Evolutionary conservation across 2,329 filamentous ascomycete species (phyloP), one percentile per base, ranked within the genome.

Genomic region (Fusarium sp.): DNA sequence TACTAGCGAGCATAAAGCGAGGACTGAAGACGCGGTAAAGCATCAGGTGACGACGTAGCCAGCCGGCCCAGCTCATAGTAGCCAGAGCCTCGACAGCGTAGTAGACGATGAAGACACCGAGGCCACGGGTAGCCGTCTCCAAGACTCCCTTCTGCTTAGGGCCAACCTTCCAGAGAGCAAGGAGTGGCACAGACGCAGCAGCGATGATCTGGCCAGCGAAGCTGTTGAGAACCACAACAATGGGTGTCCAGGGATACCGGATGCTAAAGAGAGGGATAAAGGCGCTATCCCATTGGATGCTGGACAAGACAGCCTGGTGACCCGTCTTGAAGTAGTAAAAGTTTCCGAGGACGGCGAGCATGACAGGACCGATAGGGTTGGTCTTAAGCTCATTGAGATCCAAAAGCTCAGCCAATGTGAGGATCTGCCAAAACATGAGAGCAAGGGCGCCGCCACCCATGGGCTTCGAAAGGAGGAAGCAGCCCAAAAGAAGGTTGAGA

Each of bases 311-410:
- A 14, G 95, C 95, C 80, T 98, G 95, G 80, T 99, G 96, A 65
- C 96, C 96, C 0, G 96, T 99, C 77, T 97, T 98, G 88, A 99
- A 99, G 84, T 91, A 99, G 83, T 98, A 91, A 80, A 95, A 97
- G 75, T 92, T 94, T 62, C 94, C 96, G 1, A 99, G 88, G n/a
- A 98, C 82, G 13, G 90, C 95, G 26, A 98, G 87, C 67, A 97
- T 86, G 39, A 96, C 84, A 21, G 96, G 94, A 0, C 94, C 95
- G 73, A 98, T 92, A 8, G 94, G 85, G 44, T 89, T 90, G 49
- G 87, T 84, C 17, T 90, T 88, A 39, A 91, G 78, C 63, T 81
- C 78, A 75, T 88, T 87, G 71, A 89, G 82, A 76, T 92, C 88
- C 46, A 91, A 77, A 67, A 91, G 83, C 77, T 92, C 88, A 63